Evolutionary conservation across 768 basidiomycete genomes (phyloP).

Genomic region (Cystobasidium ongulense): DNA sequence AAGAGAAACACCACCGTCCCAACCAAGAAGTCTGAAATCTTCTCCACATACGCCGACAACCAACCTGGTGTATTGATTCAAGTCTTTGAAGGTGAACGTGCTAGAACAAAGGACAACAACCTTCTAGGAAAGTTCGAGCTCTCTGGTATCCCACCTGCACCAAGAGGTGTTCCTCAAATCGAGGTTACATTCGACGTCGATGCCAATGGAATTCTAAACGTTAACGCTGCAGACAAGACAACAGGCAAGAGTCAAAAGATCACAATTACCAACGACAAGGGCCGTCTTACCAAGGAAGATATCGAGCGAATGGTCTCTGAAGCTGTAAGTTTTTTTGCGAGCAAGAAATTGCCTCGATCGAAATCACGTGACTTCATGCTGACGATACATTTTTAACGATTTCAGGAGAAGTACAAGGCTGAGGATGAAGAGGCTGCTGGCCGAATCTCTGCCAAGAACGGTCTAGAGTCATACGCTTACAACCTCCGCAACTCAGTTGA

Average conservation of each 20-base stretch:
- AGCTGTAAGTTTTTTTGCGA: slow-evolving; percentile 51
- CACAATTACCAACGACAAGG: slow-evolving; percentile 94
- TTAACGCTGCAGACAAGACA: slow-evolving; percentile 66
- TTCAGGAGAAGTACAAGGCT: slow-evolving; percentile 67
- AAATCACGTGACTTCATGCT: slow-evolving; percentile 49
- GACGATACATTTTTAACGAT: slow-evolving; percentile 53
- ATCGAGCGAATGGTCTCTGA: slow-evolving; percentile 95
- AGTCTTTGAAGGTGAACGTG: slow-evolving; percentile 90
- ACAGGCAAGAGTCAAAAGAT: slow-evolving; percentile 51
- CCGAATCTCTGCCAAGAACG: slow-evolving; percentile 80
- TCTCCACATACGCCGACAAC: slow-evolving; percentile 98
- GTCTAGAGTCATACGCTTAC: slow-evolving; percentile 87
- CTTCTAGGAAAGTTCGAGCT: slow-evolving; percentile 97
- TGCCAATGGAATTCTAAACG: slow-evolving; percentile 85
- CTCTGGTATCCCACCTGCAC: slow-evolving; percentile 88
- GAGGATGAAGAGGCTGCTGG: slow-evolving; percentile 55
- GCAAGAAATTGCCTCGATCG: slow-evolving; percentile 41
- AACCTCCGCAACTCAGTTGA: slow-evolving; percentile 82
- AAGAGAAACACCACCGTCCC: slow-evolving; percentile 98
- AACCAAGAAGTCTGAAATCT: slow-evolving; percentile 96
- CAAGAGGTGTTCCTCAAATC: slow-evolving; percentile 93
- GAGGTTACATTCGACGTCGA: slow-evolving; percentile 98
- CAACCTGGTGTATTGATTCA: slow-evolving; percentile 97
- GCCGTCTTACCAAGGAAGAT: slow-evolving; percentile 91
- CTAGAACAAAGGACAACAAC: slow-evolving; percentile 98